These are phyloP conservation scores for Magnolia kwangsiensis DNA, from an alignment of 164 flowering plant genomes.

Conservation along the genomic window DNA sequence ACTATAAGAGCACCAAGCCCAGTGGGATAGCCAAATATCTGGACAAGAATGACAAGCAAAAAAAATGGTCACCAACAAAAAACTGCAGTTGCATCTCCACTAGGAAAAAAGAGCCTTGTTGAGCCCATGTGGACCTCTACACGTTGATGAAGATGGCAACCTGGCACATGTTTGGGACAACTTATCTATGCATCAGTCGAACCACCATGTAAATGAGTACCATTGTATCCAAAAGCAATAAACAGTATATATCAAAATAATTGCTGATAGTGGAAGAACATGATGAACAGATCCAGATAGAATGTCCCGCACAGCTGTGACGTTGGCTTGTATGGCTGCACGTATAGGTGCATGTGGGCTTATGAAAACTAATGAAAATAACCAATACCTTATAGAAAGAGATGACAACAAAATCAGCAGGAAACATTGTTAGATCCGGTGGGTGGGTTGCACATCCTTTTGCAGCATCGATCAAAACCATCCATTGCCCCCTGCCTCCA, in stretches of 20 bases:
- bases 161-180: neutral
- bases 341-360: neutral
- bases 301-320: neutral
- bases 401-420: constrained; percentile 85
- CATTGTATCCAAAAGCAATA: neutral
- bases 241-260: neutral
- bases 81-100: neutral
- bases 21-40: constrained; percentile 98
- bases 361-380: neutral
- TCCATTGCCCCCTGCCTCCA: constrained; percentile 61
- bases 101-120: neutral
- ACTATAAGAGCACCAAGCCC: constrained; percentile 95
- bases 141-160: neutral
- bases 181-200: neutral
- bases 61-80: neutral
- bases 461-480: constrained; percentile 97
- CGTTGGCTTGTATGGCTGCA: neutral
- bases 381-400: constrained; percentile 85
- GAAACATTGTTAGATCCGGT: constrained; percentile 68
- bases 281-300: neutral
- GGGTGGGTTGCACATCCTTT: constrained; percentile 87
- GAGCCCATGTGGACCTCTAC: neutral
- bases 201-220: neutral
- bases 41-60: neutral
- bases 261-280: neutral